These are phyloP conservation scores for Jimgerdemannia flammicorona DNA, from an alignment of 192 early-diverging fungal species.

Conservation along the genomic window DNA sequence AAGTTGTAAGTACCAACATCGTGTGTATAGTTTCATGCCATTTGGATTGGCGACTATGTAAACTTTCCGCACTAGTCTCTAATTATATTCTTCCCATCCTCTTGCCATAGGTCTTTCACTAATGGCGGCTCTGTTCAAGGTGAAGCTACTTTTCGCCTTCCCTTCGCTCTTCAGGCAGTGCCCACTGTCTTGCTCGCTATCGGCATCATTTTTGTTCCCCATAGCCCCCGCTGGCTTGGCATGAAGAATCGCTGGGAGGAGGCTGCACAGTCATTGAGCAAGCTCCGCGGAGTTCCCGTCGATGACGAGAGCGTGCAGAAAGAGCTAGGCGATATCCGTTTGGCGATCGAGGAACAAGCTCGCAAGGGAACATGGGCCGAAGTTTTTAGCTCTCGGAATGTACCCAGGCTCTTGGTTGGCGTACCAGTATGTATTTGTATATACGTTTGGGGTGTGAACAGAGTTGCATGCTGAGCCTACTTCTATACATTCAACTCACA, in stretches of 20 bases:
- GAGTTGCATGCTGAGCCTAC: too few species aligned
- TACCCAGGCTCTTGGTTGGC: not conserved
- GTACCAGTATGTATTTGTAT: not conserved
- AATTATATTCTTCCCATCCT: too few species aligned
- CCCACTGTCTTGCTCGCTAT: constrained; percentile 69
- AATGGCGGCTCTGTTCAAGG: constrained; percentile 1
- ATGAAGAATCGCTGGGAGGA: constrained; percentile 60
- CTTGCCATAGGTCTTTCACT: too few species aligned
- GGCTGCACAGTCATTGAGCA: constrained; percentile 31
- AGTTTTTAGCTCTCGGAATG: not conserved
- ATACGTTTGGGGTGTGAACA: too few species aligned
- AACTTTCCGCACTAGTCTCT: too few species aligned
- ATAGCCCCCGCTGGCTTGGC: constrained; percentile 81
- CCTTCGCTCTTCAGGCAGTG: constrained; percentile 74
- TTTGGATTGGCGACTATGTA: not conserved
- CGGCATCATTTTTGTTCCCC: constrained; percentile 70
- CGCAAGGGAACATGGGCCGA: not conserved
- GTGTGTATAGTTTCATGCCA: not conserved
- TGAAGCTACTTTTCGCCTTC: constrained; percentile 64
- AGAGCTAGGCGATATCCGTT: constrained; percentile 3
- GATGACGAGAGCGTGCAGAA: constrained; percentile 36
- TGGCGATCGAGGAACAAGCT: not conserved
- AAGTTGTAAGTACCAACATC: constrained; percentile 14
- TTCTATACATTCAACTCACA: too few species aligned
- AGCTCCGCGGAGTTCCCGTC: constrained; percentile 65